Conservation (phyloP, 1,284 basidiomycete genomes). For the Lignosus rhinocerotis region DNA sequence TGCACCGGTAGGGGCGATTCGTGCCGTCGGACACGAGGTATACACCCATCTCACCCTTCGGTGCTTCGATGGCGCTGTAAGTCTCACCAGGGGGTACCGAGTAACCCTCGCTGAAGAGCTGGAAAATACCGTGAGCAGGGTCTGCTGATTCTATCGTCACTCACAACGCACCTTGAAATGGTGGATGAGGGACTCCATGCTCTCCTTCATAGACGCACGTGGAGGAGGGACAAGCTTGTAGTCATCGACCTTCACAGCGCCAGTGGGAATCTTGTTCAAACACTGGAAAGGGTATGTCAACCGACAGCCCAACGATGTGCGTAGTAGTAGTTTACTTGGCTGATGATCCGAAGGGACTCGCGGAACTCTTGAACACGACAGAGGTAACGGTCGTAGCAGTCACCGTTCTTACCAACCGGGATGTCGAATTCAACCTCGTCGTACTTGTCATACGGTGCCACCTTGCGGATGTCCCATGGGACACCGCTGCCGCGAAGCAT, state of each 20-base stretch:
- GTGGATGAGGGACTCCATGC: slow-evolving; percentile 96
- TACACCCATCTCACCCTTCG: slow-evolving; percentile 98
- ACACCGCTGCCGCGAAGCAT: slow-evolving; percentile 96
- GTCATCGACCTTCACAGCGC: slow-evolving; percentile 94
- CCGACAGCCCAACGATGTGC: not conserved
- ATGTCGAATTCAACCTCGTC: slow-evolving; percentile 98
- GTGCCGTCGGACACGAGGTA: slow-evolving; percentile 95
- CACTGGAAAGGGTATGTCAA: slow-evolving; percentile 50
- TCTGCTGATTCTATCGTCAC: slow-evolving; percentile 10
- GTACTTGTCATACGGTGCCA: slow-evolving; percentile 95
- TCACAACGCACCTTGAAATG: slow-evolving; percentile 82
- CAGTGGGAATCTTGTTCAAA: slow-evolving; percentile 96
- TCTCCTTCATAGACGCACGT: slow-evolving; percentile 98
- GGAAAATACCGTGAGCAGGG: slow-evolving; percentile 10
- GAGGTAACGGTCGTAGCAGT: slow-evolving; percentile 96
- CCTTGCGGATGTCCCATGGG: slow-evolving; percentile 94
- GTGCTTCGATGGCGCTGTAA: slow-evolving; percentile 96
- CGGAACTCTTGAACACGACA: slow-evolving; percentile 99
- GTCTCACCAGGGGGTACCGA: slow-evolving; percentile 98
- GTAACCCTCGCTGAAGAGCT: slow-evolving; percentile 96
- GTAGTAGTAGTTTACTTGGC: slow-evolving; percentile 50
- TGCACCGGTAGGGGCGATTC: slow-evolving; percentile 92
- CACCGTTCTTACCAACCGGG: slow-evolving; percentile 94
- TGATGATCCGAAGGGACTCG: slow-evolving; percentile 90
- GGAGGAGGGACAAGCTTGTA: slow-evolving; percentile 98